Evolutionary conservation across 352 stramenopile genomes (phyloP).

Genomic region (Globisporangium mamillatum): DNA sequence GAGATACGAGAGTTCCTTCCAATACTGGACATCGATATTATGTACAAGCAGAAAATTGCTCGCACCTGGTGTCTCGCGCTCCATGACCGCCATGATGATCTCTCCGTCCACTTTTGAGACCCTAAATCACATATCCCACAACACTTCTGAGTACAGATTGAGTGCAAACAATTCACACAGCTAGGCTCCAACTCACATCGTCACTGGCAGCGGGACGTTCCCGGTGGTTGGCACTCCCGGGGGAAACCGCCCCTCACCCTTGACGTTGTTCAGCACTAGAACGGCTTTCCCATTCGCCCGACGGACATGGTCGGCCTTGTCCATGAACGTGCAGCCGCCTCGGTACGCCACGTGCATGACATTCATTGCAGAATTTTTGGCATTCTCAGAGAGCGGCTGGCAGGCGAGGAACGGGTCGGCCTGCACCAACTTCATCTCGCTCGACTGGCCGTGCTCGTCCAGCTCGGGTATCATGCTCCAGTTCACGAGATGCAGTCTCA

Average conservation of each 20-base stretch:
- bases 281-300: slow-evolving; percentile 33
- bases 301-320: slow-evolving; percentile 47
- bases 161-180: background rate
- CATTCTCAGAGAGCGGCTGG: slow-evolving; percentile 14
- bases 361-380: background rate
- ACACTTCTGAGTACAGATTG: background rate
- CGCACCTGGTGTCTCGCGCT: slow-evolving; percentile 41
- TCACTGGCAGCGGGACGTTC: slow-evolving; percentile 41
- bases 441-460: slow-evolving; percentile 15
- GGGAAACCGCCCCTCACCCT: slow-evolving; percentile 56
- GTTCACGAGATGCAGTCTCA: slow-evolving; percentile 51
- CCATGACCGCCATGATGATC: slow-evolving; percentile 55
- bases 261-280: slow-evolving; percentile 68
- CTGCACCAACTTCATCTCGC: slow-evolving; percentile 25
- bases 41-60: background rate
- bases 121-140: slow-evolving; percentile 24
- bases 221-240: slow-evolving; percentile 25
- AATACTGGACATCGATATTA: too few relatives aligned
- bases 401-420: slow-evolving; percentile 45
- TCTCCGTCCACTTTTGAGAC: slow-evolving; percentile 66
- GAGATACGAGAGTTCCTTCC: too few relatives aligned
- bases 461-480: slow-evolving; percentile 47
- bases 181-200: slow-evolving; percentile 33
- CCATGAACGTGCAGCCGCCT: slow-evolving; percentile 61
- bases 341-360: slow-evolving; percentile 47